Evolutionary conservation across 1,284 basidiomycete species (phyloP).

Genomic region (Moniliella sp.): DNA sequence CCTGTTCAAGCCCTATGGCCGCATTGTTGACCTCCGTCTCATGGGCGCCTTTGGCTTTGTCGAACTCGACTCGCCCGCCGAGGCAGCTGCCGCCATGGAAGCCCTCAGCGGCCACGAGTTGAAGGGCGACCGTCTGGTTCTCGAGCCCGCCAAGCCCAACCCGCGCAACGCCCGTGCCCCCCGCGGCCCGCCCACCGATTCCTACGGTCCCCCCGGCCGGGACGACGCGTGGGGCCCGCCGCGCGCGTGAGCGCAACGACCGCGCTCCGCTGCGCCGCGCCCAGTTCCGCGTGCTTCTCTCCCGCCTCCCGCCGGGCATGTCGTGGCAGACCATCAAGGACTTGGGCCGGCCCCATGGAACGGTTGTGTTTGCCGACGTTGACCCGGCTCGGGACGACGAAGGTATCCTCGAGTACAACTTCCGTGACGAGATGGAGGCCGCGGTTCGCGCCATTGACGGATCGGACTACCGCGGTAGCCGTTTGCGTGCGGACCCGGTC

Average conservation of each 20-base stretch:
- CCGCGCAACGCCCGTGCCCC: slow-evolving; percentile 6
- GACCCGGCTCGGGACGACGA: slow-evolving; percentile 21
- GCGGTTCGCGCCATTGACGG: slow-evolving; percentile 28
- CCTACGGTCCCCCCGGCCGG: slow-evolving; percentile 1
- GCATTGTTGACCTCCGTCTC: slow-evolving; percentile 19
- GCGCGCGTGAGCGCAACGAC: neutral
- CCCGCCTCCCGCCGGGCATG: slow-evolving; percentile 65
- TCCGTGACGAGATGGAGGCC: slow-evolving; percentile 28
- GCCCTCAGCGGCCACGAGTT: slow-evolving; percentile 28
- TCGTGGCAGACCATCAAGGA: too few relatives aligned
- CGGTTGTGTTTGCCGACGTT: slow-evolving; percentile 22
- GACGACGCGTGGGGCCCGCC: neutral
- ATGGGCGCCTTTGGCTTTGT: slow-evolving; percentile 29
- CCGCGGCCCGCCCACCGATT: slow-evolving; percentile 5
- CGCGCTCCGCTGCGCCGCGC: slow-evolving; percentile 13
- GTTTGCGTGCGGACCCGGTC: slow-evolving; percentile 24
- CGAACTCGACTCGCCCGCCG: slow-evolving; percentile 26
- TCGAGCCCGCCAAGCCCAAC: slow-evolving; percentile 25
- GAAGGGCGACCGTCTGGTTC: slow-evolving; percentile 27
- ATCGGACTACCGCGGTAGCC: slow-evolving; percentile 21
- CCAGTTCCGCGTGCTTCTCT: slow-evolving; percentile 21
- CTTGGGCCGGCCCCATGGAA: too few relatives aligned
- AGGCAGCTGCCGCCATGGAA: slow-evolving; percentile 28
- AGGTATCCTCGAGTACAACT: slow-evolving; percentile 28
- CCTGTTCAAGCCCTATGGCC: slow-evolving; percentile 26